phyloP scores from a whole-genome alignment of 2,329 filamentous ascomycete genomes.

The Penicillium sp. region DNA sequence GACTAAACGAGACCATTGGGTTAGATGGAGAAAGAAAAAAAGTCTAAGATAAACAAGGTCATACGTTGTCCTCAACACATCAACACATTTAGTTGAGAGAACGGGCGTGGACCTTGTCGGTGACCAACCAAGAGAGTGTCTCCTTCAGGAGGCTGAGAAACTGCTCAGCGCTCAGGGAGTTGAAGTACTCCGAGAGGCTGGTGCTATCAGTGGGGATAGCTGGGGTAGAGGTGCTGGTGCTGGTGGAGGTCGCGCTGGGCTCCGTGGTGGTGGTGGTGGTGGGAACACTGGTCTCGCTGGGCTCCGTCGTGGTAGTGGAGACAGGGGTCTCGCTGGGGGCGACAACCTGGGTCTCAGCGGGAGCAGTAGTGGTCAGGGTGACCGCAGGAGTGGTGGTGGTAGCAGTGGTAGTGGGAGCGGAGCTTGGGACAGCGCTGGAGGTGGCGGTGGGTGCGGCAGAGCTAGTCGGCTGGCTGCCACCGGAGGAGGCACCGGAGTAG shows the following conservation, averaged over 20 bases:
- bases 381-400: conserved; percentile 12
- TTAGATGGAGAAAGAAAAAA: conserved; percentile 14
- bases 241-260: conserved; percentile 17
- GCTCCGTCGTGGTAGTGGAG: conserved; percentile 2
- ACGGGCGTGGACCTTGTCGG: conserved; percentile 39
- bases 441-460: conserved; percentile 18
- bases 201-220: conserved; percentile 24
- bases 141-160: conserved; percentile 35
- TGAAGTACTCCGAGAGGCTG: conserved; percentile 34
- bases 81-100: conserved; percentile 28
- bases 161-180: conserved; percentile 37
- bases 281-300: neutral
- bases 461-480: conserved; percentile 22
- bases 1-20: conserved; percentile 13
- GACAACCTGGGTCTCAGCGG: conserved; percentile 30
- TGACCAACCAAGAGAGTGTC: conserved; percentile 39
- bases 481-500: conserved; percentile 33
- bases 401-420: conserved; percentile 17
- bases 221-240: conserved; percentile 9
- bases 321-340: conserved; percentile 17
- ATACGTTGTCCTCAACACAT: conserved; percentile 4
- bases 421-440: conserved; percentile 13
- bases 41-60: conserved; percentile 5
- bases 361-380: conserved; percentile 27
- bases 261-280: conserved; percentile 19